Conservation (phyloP, 1,284 basidiomycete genomes). For the Trichosporon faecale region DNA sequence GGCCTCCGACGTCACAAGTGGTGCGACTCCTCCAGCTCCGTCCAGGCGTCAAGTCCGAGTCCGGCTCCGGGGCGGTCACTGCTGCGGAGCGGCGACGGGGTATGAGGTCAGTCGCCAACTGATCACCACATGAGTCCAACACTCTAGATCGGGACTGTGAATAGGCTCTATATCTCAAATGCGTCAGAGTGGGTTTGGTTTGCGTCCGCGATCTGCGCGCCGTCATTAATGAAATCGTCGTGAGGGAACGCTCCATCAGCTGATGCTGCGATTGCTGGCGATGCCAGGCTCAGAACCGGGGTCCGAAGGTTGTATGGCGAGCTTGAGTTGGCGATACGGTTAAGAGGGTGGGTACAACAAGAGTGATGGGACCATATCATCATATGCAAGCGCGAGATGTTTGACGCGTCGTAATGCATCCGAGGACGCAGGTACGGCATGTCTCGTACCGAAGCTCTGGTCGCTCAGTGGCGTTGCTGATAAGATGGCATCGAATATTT, state of each 20-base stretch:
- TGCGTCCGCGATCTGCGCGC: not conserved
- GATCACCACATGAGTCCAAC: not conserved
- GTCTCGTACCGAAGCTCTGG: not conserved
- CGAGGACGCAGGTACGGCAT: not conserved
- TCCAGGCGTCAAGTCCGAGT: not conserved
- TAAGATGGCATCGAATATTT: not conserved
- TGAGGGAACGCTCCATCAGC: not conserved
- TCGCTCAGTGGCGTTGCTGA: not conserved
- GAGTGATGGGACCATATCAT: too few species aligned
- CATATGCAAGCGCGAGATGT: not conserved
- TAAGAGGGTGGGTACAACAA: too few species aligned
- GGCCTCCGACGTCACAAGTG: not conserved
- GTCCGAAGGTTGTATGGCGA: too few species aligned
- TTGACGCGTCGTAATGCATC: not conserved
- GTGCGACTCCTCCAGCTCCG: not conserved
- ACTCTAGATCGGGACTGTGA: not conserved
- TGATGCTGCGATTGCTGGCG: not conserved
- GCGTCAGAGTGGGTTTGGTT: constrained; percentile 3
- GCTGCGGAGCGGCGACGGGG: not conserved
- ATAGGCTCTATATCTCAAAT: not conserved
- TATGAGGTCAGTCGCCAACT: not conserved
- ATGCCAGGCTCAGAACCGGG: too few species aligned
- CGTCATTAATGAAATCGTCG: not conserved
- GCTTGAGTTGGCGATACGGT: too few species aligned
- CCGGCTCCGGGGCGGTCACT: not conserved